phyloP scores from a whole-genome alignment of 768 basidiomycete species.

The Gymnopilus junonius region DNA sequence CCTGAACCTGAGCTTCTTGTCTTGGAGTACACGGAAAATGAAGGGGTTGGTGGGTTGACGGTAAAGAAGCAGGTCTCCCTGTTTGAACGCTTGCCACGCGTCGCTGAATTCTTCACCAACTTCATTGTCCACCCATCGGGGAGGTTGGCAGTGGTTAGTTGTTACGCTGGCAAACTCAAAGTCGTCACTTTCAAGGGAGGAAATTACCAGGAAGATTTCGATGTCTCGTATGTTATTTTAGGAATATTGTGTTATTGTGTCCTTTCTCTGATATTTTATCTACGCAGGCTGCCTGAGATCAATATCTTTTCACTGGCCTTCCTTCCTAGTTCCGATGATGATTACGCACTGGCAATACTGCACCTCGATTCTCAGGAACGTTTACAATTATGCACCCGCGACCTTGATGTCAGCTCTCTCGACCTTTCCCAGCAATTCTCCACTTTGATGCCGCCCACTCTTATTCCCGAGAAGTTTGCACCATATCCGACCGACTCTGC shows the following conservation, averaged over 20 bases:
- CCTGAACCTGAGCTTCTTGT: conserved; percentile 76
- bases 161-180: conserved; percentile 74
- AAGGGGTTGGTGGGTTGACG: conserved; percentile 38
- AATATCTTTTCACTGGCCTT: conserved; percentile 73
- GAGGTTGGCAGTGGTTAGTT: conserved; percentile 60
- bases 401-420: conserved; percentile 49
- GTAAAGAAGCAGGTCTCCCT: conserved; percentile 54
- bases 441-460: conserved; percentile 52
- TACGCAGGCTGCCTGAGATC: conserved; percentile 60
- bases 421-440: conserved; percentile 58
- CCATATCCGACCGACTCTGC: conserved; percentile 43
- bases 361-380: conserved; percentile 65
- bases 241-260: neutral
- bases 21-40: conserved; percentile 51
- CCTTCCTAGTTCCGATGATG: conserved; percentile 47
- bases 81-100: conserved; percentile 58
- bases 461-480: conserved; percentile 54
- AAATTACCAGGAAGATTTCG: conserved; percentile 57
- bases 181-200: conserved; percentile 62
- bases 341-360: conserved; percentile 66
- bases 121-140: conserved; percentile 70
- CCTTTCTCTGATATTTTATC: conserved; percentile 2
- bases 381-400: conserved; percentile 66
- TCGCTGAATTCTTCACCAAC: conserved; percentile 74
- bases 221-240: conserved; percentile 59